Conservation (phyloP, 108 stramenopile species). For the Skeletonema grethae region DNA sequence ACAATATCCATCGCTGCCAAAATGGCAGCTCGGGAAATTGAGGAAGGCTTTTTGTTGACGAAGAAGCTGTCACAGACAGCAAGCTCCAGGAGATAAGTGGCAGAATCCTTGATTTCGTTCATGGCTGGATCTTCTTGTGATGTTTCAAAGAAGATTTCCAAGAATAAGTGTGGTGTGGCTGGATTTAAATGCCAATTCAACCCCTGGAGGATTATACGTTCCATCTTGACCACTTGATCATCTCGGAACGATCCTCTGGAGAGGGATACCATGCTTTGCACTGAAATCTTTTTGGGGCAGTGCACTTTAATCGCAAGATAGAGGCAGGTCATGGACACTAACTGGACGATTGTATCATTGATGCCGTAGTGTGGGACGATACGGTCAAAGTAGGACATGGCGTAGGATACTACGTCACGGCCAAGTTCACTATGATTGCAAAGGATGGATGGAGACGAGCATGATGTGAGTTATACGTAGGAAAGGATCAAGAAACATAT, state of each 20-base stretch:
- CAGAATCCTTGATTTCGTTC: neutral
- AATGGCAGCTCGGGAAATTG: neutral
- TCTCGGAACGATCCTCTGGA: neutral
- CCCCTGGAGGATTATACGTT: neutral
- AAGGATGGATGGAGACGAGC: neutral
- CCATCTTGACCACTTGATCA: slow-evolving; percentile 5
- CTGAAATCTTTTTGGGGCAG: neutral
- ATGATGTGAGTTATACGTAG: neutral
- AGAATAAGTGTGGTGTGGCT: slow-evolving; percentile 1
- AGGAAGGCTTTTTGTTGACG: neutral
- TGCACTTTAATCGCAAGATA: slow-evolving; percentile 2
- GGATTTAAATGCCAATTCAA: neutral
- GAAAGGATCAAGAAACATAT: too few relatives aligned
- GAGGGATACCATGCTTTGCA: neutral
- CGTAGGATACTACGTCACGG: neutral
- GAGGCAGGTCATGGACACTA: slow-evolving; percentile 1
- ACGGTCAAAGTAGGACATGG: slow-evolving; percentile 6
- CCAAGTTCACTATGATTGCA: neutral
- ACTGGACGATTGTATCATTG: slow-evolving; percentile 1
- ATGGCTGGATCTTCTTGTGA: neutral
- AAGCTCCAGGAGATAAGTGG: neutral
- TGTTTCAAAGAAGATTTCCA: slow-evolving; percentile 1
- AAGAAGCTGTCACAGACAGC: neutral
- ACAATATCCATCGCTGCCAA: slow-evolving; percentile 1
- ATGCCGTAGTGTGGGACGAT: slow-evolving; percentile 3